Evolutionary conservation across 805 yeast species (phyloP).

Genomic region (Metschnikowia lochheadii): DNA sequence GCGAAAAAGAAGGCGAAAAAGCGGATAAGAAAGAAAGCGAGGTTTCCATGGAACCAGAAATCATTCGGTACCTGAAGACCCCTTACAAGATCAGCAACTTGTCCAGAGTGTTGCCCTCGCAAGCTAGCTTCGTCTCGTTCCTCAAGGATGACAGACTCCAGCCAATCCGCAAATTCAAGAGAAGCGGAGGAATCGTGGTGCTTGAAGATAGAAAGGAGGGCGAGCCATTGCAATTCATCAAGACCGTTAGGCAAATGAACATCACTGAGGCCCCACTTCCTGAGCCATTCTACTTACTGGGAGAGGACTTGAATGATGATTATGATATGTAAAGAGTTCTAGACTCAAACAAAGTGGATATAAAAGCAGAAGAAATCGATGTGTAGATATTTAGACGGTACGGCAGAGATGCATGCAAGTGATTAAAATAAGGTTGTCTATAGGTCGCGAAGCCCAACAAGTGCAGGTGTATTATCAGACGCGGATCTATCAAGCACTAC

Average conservation of each 20-base stretch:
- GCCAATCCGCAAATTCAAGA: slow-evolving; percentile 79
- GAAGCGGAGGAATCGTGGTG: slow-evolving; percentile 65
- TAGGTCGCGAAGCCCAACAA: neutral
- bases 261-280: slow-evolving; percentile 73
- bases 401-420: neutral
- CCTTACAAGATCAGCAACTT: slow-evolving; percentile 73
- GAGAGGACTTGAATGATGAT: slow-evolving; percentile 46
- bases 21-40: slow-evolving; percentile 17
- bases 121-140: slow-evolving; percentile 78
- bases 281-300: slow-evolving; percentile 62
- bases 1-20: neutral
- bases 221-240: slow-evolving; percentile 62
- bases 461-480: neutral
- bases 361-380: neutral
- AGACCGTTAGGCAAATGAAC: slow-evolving; percentile 77
- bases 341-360: slow-evolving; percentile 6
- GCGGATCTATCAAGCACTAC: neutral
- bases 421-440: neutral
- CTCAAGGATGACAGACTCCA: slow-evolving; percentile 67
- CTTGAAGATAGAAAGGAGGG: slow-evolving; percentile 60
- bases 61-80: slow-evolving; percentile 53
- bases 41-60: slow-evolving; percentile 27
- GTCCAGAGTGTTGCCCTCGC: slow-evolving; percentile 86
- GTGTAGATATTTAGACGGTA: neutral
- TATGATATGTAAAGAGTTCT: slow-evolving; percentile 6